Conservation (phyloP, 176 grass and related monocot genomes). For the Oryza meyeriana region DNA sequence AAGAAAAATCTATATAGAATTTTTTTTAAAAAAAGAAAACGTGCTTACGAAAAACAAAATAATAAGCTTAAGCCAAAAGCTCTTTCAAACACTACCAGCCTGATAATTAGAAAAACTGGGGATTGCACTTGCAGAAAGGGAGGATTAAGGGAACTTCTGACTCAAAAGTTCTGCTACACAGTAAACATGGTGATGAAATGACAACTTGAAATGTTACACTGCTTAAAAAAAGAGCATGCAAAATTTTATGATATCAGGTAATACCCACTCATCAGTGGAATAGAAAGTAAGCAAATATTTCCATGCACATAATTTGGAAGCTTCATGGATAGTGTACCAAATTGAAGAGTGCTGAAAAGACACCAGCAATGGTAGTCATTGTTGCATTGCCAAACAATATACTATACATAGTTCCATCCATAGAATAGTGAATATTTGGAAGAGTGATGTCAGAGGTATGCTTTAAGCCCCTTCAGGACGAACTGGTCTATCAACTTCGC, state of each 20-base stretch:
- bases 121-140: neutral
- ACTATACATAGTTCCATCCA: neutral
- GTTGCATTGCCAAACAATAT: conserved; percentile 1
- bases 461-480: neutral
- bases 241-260: neutral
- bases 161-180: conserved; percentile 24
- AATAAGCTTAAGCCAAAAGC: too few species aligned
- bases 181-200: neutral
- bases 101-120: neutral
- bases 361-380: neutral
- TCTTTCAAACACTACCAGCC: too few species aligned
- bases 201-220: neutral
- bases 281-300: conserved; percentile 2
- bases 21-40: too few species aligned
- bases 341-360: conserved; percentile 19
- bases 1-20: too few species aligned
- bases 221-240: neutral
- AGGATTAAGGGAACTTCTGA: neutral
- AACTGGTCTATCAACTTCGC: neutral
- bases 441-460: neutral
- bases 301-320: neutral
- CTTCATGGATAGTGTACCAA: neutral
- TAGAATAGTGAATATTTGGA: neutral
- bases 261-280: neutral
- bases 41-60: too few species aligned